Evolutionary conservation across 129 eudicot genomes (phyloP), one percentile per base, ranked within the genome.

Genomic region (Scalesia atractyloides): DNA sequence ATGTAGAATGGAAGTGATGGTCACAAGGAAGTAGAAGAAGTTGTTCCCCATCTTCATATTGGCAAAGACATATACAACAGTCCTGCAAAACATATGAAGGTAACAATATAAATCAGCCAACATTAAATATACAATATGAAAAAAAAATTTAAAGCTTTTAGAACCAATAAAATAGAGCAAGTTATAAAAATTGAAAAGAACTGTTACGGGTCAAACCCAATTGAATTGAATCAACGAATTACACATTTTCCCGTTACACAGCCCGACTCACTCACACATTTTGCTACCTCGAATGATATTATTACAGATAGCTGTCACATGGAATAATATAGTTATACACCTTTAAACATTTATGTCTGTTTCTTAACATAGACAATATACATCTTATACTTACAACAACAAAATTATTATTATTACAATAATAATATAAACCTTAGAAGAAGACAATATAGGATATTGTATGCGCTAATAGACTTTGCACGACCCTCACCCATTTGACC

Each of bases 1-100:
- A 68, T 68, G 11, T 12, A 15, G 61, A 49, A 33, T 68, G 73
- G 73, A 68, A 68, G 61, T 68, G 60, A 68, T 68, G 73, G 46
- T 33, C 33, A 46, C 73, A 68, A 36, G 47, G 47, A 68, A 68
- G 73, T 9, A 49, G 16, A 69, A 8, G 16, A 13, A 69, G 73
- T 4, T 26, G 13, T 16, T 57, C 26, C 57, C 63, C 49, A 1
- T 52, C 48, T 51, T 69, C 50, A 34, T 51, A 69, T 47, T 50
- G 17, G 48, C 48, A 15, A 10, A 69, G 73, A 51, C 73, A 69
- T 69, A 69, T 52, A 53, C 73, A n/a, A 16, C 73, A 69, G 49
- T 69, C 61, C 73, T 69, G 26, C 11, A 37, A 33, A n/a, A 11
- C 17, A n/a, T 18, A 69, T 16, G 9, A 49, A 51, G 73, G 33